Conservation (phyloP, 768 basidiomycete species). For the Tephrocybe sp. region DNA sequence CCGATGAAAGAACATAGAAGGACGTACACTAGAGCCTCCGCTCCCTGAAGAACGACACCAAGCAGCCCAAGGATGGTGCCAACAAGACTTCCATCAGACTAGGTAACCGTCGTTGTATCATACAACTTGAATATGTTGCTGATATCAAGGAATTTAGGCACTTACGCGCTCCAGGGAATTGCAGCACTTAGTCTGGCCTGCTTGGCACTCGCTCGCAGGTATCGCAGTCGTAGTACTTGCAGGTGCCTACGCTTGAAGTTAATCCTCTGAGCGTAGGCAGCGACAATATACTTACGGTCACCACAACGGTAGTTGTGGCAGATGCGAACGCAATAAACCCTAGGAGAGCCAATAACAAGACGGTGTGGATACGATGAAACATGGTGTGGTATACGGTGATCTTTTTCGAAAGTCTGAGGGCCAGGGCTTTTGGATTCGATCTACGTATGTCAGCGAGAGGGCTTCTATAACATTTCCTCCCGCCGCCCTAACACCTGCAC, state of each 20-base stretch:
- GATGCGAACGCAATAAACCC: conserved; percentile 19
- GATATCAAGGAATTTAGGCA: not conserved
- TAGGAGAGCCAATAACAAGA: conserved; percentile 14
- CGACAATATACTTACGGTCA: conserved; percentile 14
- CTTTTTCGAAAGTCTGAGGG: not conserved
- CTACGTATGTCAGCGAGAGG: no score
- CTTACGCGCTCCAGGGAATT: conserved; percentile 22
- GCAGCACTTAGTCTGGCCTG: conserved; percentile 24
- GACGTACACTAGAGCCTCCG: conserved; percentile 26
- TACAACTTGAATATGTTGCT: not conserved
- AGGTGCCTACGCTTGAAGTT: not conserved
- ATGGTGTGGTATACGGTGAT: conserved; percentile 1
- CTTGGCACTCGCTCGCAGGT: conserved; percentile 20
- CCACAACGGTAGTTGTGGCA: conserved; percentile 18
- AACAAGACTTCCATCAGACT: conserved; percentile 22
- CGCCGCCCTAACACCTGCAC: no score
- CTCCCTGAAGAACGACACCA: conserved; percentile 23
- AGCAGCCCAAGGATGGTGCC: conserved; percentile 22
- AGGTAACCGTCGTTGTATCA: not conserved
- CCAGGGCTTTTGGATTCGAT: not conserved
- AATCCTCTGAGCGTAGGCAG: no score
- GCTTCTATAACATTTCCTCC: no score
- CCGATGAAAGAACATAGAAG: not conserved
- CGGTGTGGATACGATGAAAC: conserved; percentile 15
- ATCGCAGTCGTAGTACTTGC: conserved; percentile 14